Evolutionary conservation across 1,284 basidiomycete genomes (phyloP).

Genomic region (Rhodotorula sp.): DNA sequence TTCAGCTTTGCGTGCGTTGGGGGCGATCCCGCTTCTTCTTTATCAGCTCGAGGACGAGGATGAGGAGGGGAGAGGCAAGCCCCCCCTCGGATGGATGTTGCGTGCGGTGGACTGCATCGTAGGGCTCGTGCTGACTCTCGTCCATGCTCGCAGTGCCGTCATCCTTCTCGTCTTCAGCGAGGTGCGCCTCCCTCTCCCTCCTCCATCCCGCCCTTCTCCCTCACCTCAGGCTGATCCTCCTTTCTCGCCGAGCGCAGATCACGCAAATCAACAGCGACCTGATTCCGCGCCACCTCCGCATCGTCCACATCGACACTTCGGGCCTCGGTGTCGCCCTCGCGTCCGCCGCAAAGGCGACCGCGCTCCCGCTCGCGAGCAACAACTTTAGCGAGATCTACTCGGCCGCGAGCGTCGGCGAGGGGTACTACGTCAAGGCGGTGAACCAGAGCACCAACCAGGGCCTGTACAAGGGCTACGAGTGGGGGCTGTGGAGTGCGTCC

Average conservation of each 20-base stretch:
- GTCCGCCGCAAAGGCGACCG: background rate
- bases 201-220: background rate
- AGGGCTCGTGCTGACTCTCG: background rate
- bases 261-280: conserved; percentile 26
- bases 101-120: too few relatives aligned
- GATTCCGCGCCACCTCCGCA: conserved; percentile 40
- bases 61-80: too few relatives aligned
- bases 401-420: background rate
- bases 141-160: conserved; percentile 12
- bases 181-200: conserved; percentile 1
- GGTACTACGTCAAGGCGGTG: conserved; percentile 17
- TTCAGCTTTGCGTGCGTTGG: conserved; percentile 26
- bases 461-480: conserved; percentile 41
- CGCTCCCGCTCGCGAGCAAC: background rate
- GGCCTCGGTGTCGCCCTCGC: conserved; percentile 36
- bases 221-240: background rate
- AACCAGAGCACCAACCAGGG: conserved; percentile 31
- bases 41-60: too few relatives aligned
- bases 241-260: conserved; percentile 14
- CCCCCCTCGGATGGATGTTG: background rate
- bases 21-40: too few relatives aligned
- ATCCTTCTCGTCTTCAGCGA: conserved; percentile 35
- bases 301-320: conserved; percentile 40
- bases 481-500: conserved; percentile 38
- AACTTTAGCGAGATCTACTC: conserved; percentile 28